Evolutionary conservation across 805 yeast genomes (phyloP).

Genomic region (Suhomyces tanzawaensis): DNA sequence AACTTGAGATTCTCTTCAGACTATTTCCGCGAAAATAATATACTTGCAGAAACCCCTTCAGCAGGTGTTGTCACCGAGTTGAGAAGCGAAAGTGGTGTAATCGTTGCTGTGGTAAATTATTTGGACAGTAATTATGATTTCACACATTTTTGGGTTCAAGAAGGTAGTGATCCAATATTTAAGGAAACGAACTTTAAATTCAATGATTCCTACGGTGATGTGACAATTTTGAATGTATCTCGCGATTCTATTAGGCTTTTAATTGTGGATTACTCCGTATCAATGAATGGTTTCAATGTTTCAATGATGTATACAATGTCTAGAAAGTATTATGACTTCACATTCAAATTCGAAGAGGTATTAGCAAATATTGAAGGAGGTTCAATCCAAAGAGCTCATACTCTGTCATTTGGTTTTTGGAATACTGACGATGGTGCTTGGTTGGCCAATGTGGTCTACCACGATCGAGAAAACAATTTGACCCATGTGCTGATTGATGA

Average conservation of each 20-base stretch:
- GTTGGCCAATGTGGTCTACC: constrained; percentile 42
- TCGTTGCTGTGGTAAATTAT: constrained; percentile 37
- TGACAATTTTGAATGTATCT: constrained; percentile 37
- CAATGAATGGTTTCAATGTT: constrained; percentile 8
- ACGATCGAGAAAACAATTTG: constrained; percentile 16
- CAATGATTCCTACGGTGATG: constrained; percentile 34
- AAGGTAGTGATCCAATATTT: constrained; percentile 43
- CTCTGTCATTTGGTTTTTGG: no score
- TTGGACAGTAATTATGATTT: constrained; percentile 37
- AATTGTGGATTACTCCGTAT: constrained; percentile 20
- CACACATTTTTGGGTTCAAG: constrained; percentile 45
- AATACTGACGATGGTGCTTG: constrained; percentile 72
- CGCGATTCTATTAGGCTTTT: constrained; percentile 34
- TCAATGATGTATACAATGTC: constrained; percentile 44
- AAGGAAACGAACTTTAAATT: constrained; percentile 39
- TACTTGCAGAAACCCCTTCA: constrained; percentile 25
- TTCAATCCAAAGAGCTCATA: constrained; percentile 44
- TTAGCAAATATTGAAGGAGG: constrained; percentile 44
- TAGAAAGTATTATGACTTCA: constrained; percentile 61
- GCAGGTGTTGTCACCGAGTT: constrained; percentile 34
- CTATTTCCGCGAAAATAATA: constrained; percentile 36
- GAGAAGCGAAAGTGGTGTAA: constrained; percentile 38
- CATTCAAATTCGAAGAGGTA: constrained; percentile 45
- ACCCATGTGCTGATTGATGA: constrained; percentile 25
- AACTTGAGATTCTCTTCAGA: constrained; percentile 40